Base-by-base conservation (phyloP, 805 yeast species). In the Maudiozyma pseudohumilis region DNA sequence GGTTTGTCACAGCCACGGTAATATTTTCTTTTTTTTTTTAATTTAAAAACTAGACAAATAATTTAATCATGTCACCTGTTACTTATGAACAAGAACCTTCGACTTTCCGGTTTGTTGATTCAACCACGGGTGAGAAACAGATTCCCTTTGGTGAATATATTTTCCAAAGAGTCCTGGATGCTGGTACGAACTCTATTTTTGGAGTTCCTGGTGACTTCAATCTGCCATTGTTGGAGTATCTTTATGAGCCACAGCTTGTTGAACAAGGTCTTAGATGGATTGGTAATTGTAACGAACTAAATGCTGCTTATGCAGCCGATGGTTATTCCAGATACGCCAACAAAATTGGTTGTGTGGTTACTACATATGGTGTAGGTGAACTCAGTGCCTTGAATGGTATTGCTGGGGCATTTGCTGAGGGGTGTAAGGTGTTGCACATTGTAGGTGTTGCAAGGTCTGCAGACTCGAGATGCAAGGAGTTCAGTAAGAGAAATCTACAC, bases 341-440 rank as follows among this genome's bases (percentile, higher is more conserved):
- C 34, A 70, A 74, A n/a, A 70, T 82, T 6, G 84, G 86, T 37
- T 86, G 77, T 16, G 57, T 75, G 29, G 59, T 74, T 38, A 61
- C 67, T 3, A 86, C 96, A 4, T 83, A 69, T 59, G 96, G 95
- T 35, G 96, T 86, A 13, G 96, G 96, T 40, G 95, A 86, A 56
- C 68, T 85, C 44, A 75, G 86, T 41, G 94, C 94, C 2, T 52
- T 85, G 43, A 85, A 85, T 60, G 95, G 94, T 34, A 64, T 84
- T 38, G 68, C 86, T 23, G 95, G 95, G 35, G 74, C 95, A 0
- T 80, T 72, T 63, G 81, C 94, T 24, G 96, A 86, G 61, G 73
- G 68, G 47, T 79, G 80, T 30, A 92, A 92, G 6, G 64, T 86
- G 2, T 64, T 86, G 40, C 95, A 85, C 60, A 77, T 87, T 46